These are phyloP conservation scores for Monilinia aucupariae DNA, from an alignment of 2,329 filamentous ascomycete species.

Conservation along the genomic window DNA sequence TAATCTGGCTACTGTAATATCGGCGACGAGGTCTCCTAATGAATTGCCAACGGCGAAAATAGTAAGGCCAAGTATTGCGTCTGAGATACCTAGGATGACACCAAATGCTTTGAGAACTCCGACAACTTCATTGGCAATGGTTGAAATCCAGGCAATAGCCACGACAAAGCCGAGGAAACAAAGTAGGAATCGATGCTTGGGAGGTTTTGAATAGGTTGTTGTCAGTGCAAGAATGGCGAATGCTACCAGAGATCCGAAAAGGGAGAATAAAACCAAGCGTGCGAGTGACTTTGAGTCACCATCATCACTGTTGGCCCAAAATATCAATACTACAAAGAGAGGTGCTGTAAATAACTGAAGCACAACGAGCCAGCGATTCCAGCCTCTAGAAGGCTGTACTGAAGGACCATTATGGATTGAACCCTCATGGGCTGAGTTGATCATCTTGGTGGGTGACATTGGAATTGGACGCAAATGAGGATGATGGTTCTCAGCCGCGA, in stretches of 20 bases:
- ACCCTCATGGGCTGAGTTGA: conserved; percentile 17
- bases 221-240: conserved; percentile 62
- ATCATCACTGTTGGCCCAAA: conserved; percentile 63
- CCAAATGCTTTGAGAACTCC: conserved; percentile 90
- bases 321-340: conserved; percentile 69
- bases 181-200: conserved; percentile 69
- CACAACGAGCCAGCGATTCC: conserved; percentile 87
- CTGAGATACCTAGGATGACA: conserved; percentile 85
- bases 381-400: conserved; percentile 40
- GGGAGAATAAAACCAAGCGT: conserved; percentile 54
- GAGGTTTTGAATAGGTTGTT: conserved; percentile 61
- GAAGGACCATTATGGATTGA: conserved; percentile 7
- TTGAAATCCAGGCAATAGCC: conserved; percentile 92
- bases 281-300: conserved; percentile 52
- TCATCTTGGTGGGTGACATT: conserved; percentile 17
- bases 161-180: conserved; percentile 90
- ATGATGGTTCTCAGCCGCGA: conserved; percentile 31
- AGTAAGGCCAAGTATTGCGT: conserved; percentile 89
- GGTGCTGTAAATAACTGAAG: conserved; percentile 85
- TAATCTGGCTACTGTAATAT: conserved; percentile 87
- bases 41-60: conserved; percentile 97
- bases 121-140: conserved; percentile 91
- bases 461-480: conserved; percentile 20
- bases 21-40: conserved; percentile 85
- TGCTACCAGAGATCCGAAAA: conserved; percentile 63